A percentile compares a stretch with the other conserved stretches of the same genome.
phyloP scores from a whole-genome alignment of 2,329 filamentous ascomycete species.

The Colletotrichum theobromicola region DNA sequence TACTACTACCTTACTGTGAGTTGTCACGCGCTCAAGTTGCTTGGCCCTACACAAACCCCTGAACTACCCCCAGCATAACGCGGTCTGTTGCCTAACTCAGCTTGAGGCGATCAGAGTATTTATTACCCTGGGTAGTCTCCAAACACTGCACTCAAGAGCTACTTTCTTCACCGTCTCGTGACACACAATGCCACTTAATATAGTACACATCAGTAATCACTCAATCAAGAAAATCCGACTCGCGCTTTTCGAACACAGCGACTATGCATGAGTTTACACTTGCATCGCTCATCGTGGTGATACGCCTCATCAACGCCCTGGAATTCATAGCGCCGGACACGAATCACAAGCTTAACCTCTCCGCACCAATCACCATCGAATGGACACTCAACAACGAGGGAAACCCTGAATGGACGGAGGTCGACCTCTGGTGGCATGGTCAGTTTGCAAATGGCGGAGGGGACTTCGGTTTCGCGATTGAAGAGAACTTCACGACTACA shows the following conservation, averaged over 20 bases:
- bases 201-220: not conserved
- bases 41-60: not conserved
- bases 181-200: not conserved
- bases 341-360: not conserved
- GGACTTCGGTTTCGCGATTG: not conserved
- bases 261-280: not conserved
- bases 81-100: not conserved
- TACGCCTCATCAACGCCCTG: not conserved
- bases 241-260: not conserved
- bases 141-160: not conserved
- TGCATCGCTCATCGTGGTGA: not conserved
- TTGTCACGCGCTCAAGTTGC: not conserved
- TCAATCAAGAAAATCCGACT: not conserved
- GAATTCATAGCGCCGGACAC: not conserved
- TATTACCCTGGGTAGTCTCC: not conserved
- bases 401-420: not conserved
- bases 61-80: not conserved
- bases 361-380: not conserved
- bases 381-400: not conserved
- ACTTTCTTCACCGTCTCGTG: not conserved
- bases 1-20: not conserved
- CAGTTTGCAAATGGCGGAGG: not conserved
- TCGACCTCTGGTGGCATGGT: not conserved
- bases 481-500: not conserved
- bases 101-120: not conserved